phyloP scores from a whole-genome alignment of 1,284 basidiomycete genomes.

The Apiotrichum gracile region DNA sequence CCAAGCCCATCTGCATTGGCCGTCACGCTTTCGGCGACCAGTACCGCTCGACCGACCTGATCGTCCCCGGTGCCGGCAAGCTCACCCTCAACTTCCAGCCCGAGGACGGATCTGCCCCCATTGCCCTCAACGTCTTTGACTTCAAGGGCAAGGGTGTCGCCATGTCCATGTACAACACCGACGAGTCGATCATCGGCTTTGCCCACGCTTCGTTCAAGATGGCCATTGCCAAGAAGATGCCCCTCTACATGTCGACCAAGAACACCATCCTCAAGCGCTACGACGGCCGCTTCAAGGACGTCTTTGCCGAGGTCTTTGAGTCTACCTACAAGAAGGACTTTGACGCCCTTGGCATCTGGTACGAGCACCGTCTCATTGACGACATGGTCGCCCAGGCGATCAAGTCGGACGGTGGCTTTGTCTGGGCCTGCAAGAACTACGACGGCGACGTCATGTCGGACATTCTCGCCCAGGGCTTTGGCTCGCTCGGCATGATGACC shows the following conservation, averaged over 20 bases:
- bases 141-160: conserved; percentile 86
- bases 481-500: conserved; percentile 96
- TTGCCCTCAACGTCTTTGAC: conserved; percentile 74
- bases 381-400: conserved; percentile 97
- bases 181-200: conserved; percentile 89
- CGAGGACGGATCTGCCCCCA: conserved; percentile 58
- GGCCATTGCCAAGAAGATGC: conserved; percentile 92
- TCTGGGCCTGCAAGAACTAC: conserved; percentile 98
- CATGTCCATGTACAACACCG: conserved; percentile 92
- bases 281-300: conserved; percentile 97
- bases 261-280: conserved; percentile 96
- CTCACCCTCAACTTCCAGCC: conserved; percentile 84
- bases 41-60: conserved; percentile 85
- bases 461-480: conserved; percentile 83
- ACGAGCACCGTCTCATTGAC: conserved; percentile 84
- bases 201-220: conserved; percentile 98
- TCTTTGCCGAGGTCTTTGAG: conserved; percentile 93
- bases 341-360: conserved; percentile 80
- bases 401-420: conserved; percentile 94
- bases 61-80: conserved; percentile 82
- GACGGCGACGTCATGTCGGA: conserved; percentile 83
- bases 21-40: conserved; percentile 97
- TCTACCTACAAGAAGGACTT: conserved; percentile 75
- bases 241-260: conserved; percentile 93
- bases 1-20: conserved; percentile 92